phyloP scores from a whole-genome alignment of 495 filamentous ascomycete species.

The Daldinia caldariorum region DNA sequence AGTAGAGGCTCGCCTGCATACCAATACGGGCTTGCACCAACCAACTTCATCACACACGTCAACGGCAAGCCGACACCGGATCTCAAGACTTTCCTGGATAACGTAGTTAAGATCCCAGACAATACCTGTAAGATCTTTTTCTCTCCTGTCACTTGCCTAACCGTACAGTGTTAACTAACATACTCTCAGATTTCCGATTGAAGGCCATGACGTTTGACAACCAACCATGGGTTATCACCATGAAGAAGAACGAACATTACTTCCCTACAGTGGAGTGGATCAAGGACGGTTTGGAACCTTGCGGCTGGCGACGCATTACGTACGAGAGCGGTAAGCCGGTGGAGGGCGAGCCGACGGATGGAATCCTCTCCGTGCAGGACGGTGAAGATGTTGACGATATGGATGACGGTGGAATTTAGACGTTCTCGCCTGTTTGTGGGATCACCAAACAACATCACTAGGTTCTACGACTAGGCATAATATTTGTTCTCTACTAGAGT shows the following conservation, averaged over 20 bases:
- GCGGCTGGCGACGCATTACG: conserved; percentile 76
- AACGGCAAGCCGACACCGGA: conserved; percentile 86
- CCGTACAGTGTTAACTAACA: conserved; percentile 26
- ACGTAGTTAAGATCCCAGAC: conserved; percentile 86
- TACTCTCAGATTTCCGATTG: conserved; percentile 78
- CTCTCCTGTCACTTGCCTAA: conserved; percentile 2
- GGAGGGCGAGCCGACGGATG: conserved; percentile 59
- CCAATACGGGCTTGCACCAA: conserved; percentile 91
- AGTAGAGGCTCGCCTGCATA: conserved; percentile 87
- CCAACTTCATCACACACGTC: conserved; percentile 96
- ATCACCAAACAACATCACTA: neutral
- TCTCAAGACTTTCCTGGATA: conserved; percentile 78
- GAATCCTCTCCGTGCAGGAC: conserved; percentile 48
- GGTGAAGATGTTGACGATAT: conserved; percentile 34
- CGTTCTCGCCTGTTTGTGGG: neutral
- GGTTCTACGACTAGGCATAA: neutral
- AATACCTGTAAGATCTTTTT: conserved; percentile 74
- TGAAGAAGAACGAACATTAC: conserved; percentile 99
- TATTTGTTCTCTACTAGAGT: conserved; percentile 6
- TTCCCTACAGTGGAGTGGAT: conserved; percentile 91
- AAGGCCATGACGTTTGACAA: conserved; percentile 96
- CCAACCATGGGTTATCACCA: conserved; percentile 95
- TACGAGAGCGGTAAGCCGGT: conserved; percentile 69
- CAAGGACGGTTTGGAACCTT: conserved; percentile 69
- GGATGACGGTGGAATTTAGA: conserved; percentile 34